Evolutionary conservation across 1,139 yeast species (phyloP), one percentile per base, ranked within the genome.

Genomic region (Kurtzmaniella quercitrusa): DNA sequence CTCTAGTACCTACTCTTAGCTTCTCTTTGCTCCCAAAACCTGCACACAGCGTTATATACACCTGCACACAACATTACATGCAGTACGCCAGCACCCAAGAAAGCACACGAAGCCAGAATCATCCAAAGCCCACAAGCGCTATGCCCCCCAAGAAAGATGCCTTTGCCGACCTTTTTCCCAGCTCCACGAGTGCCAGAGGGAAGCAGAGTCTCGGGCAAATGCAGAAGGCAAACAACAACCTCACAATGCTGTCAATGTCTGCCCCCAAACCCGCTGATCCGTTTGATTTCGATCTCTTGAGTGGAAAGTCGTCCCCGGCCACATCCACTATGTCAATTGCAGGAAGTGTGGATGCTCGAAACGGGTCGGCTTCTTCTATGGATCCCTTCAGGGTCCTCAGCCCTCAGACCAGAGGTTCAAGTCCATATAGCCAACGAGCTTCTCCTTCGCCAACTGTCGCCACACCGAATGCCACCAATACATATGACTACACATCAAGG

Each of bases 121-220:
- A 11, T 5, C 14, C 12, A 5, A 27, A 27, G 3, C 31, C 23
- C 4, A 10, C 31, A 27, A 27, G n/a, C 18, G 18, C 37, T 5
- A 43, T 43, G 46, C 73, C 75, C 16, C 73, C 73, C 5, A 68
- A 70, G 55, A 69, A 69, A 50, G 78, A 73, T 59, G 77, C 73
- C 9, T 73, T 73, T 60, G 75, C 77, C 3, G 77, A 72, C 51
- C 63, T 73, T 38, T 72, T 73, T 48, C 72, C 56, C 52, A 59
- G 70, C 18, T 75, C 75, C 2, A 59, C 56, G 12, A 48, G 42
- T n/a, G 34, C 43, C 5, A 44, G 41, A 47, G 45, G 40, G 34
- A 42, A 40, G 14, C 41, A 27, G 12, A 37, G 39, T 3, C n/a
- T 43, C 25, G 36, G 29, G 29, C 45, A 19, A 38, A 46, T 42